Base-by-base conservation (phyloP, 2,329 filamentous ascomycete species). In the Cryphonectria japonica region DNA sequence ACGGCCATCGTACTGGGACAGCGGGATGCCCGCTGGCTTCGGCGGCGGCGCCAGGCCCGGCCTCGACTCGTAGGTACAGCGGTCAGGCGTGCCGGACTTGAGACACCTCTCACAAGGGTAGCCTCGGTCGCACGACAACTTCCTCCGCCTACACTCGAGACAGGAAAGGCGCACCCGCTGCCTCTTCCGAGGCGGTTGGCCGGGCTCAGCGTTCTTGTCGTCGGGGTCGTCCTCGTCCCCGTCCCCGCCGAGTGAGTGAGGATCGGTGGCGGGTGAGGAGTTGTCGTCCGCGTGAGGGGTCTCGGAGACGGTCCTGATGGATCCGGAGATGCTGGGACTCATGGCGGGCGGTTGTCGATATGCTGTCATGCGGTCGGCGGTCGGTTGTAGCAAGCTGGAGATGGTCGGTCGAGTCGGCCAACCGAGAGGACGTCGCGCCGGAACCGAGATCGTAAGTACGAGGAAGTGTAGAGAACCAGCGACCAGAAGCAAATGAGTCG, bases 71-170 rank as follows among this genome's bases (percentile, higher is more conserved):
- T 89, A 89, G 73, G 85, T 87, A 79, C 87, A 89, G 22, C 85
- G 83, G 67, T 89, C 87, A 29, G 87, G 84, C 39, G 87, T 89
- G 75, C 87, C 87, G 72, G 87, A 89, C 79, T 89, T 89, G 78
- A 89, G 83, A 63, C 88, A 90, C 63, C 88, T 85, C 78, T 89
- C 87, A 76, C 88, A 90, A 34, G 88, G 88, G 75, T 89, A 84
- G 77, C 88, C 87, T 72, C 88, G 83, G 78, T 89, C 88, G 77
- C 88, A 90, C 37, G 87, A 89, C 52, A 89, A 82, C 80, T 90
- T 90, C 69, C 88, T 83, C 68, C 87, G 84, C 59, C 88, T 86
- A 75, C 88, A 90, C 75, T 89, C 87, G 59, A 89, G 83, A 73
- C 88, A 90, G 64, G 86, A 88, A 60, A 90, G 82, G 22, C 88